phyloP scores from a whole-genome alignment of 176 grass and related monocot genomes.

The Lolium rigidum region DNA sequence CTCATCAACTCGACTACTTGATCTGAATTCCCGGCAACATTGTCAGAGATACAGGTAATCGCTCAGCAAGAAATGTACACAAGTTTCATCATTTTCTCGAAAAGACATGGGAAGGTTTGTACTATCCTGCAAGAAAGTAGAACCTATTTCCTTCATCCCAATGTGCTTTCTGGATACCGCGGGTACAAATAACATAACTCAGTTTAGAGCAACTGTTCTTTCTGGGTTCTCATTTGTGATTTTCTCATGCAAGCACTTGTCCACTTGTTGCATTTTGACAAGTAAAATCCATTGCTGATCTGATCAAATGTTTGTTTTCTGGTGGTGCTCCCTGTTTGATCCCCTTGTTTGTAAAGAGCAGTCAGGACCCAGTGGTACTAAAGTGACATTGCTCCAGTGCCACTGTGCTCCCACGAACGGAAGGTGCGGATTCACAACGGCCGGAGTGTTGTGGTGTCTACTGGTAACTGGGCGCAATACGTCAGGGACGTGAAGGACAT shows the following conservation, averaged over 20 bases:
- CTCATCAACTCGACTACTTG: not conserved
- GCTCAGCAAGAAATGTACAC: no score
- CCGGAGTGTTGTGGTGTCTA: not conserved
- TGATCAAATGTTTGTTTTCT: not conserved
- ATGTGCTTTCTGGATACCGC: no score
- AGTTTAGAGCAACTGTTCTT: not conserved
- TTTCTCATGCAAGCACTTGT: not conserved
- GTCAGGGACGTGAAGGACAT: not conserved
- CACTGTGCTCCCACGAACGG: not conserved
- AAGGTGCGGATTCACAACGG: not conserved
- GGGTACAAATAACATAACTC: not conserved
- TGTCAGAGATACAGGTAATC: no score
- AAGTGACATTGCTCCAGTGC: not conserved
- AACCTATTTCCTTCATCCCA: not conserved
- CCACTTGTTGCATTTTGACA: not conserved
- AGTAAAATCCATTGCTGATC: not conserved
- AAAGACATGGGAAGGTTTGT: no score
- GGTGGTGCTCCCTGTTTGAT: not conserved
- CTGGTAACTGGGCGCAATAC: not conserved
- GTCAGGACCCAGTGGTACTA: not conserved
- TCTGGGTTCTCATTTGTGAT: not conserved
- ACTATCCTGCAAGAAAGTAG: no score
- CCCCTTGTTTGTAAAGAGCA: not conserved
- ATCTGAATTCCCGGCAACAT: not conserved
- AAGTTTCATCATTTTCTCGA: no score